These are phyloP conservation scores for Clitopilus passeckerianus DNA, from an alignment of 768 basidiomycete species.

Conservation along the genomic window DNA sequence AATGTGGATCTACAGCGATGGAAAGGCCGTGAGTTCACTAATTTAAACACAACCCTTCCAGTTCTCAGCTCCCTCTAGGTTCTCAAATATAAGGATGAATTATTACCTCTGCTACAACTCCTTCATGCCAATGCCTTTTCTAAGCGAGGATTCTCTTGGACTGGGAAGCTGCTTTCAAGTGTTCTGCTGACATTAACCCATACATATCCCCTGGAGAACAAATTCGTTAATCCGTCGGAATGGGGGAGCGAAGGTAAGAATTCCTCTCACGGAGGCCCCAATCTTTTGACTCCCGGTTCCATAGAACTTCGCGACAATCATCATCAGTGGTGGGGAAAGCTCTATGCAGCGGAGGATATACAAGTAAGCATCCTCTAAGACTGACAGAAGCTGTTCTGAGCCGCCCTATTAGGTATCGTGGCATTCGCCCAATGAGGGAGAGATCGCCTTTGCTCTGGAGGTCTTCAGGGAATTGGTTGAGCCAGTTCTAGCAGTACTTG, in stretches of 20 bases:
- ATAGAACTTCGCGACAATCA: slow-evolving; percentile 68
- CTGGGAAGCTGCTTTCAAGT: slow-evolving; percentile 71
- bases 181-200: slow-evolving; percentile 71
- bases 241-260: slow-evolving; percentile 64
- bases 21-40: slow-evolving; percentile 45
- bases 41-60: not conserved
- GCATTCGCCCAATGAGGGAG: slow-evolving; percentile 70
- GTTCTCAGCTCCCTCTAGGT: slow-evolving; percentile 34
- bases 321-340: slow-evolving; percentile 76
- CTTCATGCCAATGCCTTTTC: slow-evolving; percentile 70
- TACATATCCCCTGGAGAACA: slow-evolving; percentile 77
- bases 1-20: slow-evolving; percentile 35
- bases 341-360: slow-evolving; percentile 66
- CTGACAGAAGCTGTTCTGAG: not conserved
- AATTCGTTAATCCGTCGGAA: slow-evolving; percentile 73
- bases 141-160: slow-evolving; percentile 80
- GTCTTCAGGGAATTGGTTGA: slow-evolving; percentile 65
- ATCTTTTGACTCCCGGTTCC: not conserved
- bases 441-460: slow-evolving; percentile 69
- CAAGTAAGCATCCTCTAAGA: slow-evolving; percentile 34
- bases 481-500: slow-evolving; percentile 54
- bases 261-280: not conserved
- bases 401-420: slow-evolving; percentile 51
- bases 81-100: slow-evolving; percentile 55
- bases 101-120: slow-evolving; percentile 55